Percentiles rank a stretch among this genome's conserved stretches.
phyloP scores from a whole-genome alignment of 2,329 filamentous ascomycete genomes.

The Niveomyces coronatus region DNA sequence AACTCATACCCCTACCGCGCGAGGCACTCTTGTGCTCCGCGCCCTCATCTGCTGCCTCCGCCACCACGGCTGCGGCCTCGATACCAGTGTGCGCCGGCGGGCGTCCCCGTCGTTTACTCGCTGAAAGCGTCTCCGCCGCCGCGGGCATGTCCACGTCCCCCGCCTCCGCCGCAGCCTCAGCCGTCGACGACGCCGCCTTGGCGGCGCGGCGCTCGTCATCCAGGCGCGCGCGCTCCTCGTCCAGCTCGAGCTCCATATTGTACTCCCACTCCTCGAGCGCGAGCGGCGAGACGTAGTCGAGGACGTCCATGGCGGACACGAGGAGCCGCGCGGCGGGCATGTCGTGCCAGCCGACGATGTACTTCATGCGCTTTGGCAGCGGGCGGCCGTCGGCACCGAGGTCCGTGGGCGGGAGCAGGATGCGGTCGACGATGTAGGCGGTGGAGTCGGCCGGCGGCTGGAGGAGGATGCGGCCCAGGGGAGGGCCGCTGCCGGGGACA shows the following conservation, averaged over 20 bases:
- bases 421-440: conserved; percentile 46
- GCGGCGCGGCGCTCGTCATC: conserved; percentile 16
- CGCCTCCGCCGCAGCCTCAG: neutral
- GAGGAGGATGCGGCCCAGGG: conserved; percentile 36
- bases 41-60: conserved; percentile 16
- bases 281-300: conserved; percentile 48
- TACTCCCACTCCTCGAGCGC: conserved; percentile 49
- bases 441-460: conserved; percentile 38
- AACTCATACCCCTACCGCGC: conserved; percentile 23
- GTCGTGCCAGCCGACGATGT: conserved; percentile 46
- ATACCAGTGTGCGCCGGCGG: conserved; percentile 13
- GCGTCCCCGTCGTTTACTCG: neutral
- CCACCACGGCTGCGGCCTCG: conserved; percentile 21
- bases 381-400: conserved; percentile 24
- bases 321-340: conserved; percentile 36
- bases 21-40: conserved; percentile 15
- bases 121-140: neutral
- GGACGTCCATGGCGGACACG: conserved; percentile 36
- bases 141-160: no score
- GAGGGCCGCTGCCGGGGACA: conserved; percentile 36
- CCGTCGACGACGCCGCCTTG: neutral
- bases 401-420: conserved; percentile 32
- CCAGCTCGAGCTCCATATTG: conserved; percentile 30
- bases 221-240: conserved; percentile 25
- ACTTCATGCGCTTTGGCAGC: conserved; percentile 36